These are phyloP conservation scores for Candida oleophila DNA, from an alignment of 805 yeast species.

Conservation along the genomic window DNA sequence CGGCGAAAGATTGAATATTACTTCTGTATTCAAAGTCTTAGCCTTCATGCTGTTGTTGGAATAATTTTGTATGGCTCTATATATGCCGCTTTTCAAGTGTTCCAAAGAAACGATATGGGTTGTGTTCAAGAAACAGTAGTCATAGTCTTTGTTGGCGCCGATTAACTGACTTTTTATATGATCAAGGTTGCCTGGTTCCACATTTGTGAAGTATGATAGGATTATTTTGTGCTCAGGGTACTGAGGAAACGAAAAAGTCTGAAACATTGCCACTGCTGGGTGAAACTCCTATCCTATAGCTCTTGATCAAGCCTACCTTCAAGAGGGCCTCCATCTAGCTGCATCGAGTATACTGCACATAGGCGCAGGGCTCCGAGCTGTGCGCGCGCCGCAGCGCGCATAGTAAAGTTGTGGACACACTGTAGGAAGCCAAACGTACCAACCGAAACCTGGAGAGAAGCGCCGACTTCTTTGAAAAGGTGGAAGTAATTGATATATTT, in stretches of 20 bases:
- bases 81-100: slow-evolving; percentile 60
- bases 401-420: too few species aligned
- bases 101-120: slow-evolving; percentile 55
- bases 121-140: slow-evolving; percentile 68
- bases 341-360: too few species aligned
- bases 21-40: slow-evolving; percentile 67
- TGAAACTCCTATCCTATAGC: too few species aligned
- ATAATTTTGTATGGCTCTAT: slow-evolving; percentile 57
- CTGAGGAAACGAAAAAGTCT: slow-evolving; percentile 41
- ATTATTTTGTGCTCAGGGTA: slow-evolving; percentile 37
- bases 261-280: slow-evolving; percentile 1
- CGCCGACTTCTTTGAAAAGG: too few species aligned
- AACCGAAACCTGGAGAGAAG: too few species aligned
- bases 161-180: slow-evolving; percentile 46
- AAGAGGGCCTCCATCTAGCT: too few species aligned
- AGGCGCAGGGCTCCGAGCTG: too few species aligned
- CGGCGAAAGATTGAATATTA: slow-evolving; percentile 67
- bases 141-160: slow-evolving; percentile 46
- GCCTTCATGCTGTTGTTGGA: slow-evolving; percentile 53
- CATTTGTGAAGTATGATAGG: slow-evolving; percentile 45
- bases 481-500: too few species aligned
- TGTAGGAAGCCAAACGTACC: too few species aligned
- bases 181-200: slow-evolving; percentile 35
- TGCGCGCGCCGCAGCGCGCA: too few species aligned
- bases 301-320: too few species aligned